Base-by-base conservation (phyloP, 176 grass and related monocot genomes). In the Phoenix roebelenii region DNA sequence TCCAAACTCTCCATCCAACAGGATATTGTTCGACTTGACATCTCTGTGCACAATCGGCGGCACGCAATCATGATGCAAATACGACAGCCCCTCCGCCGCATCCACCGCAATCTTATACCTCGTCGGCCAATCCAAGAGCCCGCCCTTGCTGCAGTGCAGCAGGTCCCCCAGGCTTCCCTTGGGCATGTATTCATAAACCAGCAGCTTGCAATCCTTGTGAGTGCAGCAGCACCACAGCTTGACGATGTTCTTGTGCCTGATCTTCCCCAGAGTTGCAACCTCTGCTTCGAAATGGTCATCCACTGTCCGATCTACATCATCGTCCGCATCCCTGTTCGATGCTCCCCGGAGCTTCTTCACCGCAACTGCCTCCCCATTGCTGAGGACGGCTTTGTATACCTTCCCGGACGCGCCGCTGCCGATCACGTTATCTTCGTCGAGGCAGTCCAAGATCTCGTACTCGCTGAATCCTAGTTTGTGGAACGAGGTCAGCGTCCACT, bases 191-290 rank as follows among this genome's bases (percentile, higher is more conserved):
- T 94, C 89, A 4, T 94, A 94, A 7, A 94, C 89, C 67, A 94
- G 69, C 52, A 94, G 64, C 69, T 85, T 88, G 75, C 48, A 55
- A 14, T 96, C 83, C 23, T 67, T 66, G 76, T 80, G 58, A 0
- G 48, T 74, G 83, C 86, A 96, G 76, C 86, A 87, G 69, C 91
- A 96, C 80, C 78, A 76, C 0, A 96, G 78, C 79, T 85, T 96
- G 0, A 96, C 87, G 1, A 96, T 96, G 72, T 90, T 96, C 83
- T 90, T 96, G 69, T 96, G 92, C 4, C 92, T 77, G 0, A 96
- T 90, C 79, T 90, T 96, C 4, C 92, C 87, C 1, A 96, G 72
- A 3, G 92, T 96, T 17, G 69, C 39, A 5, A 96, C 92, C 81
- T 96, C 92, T 0, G 92, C 81, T 23, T 90, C 92, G 1, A 96